These are phyloP conservation scores for Chaetomium globosum DNA, from an alignment of 2,329 filamentous ascomycete species.

Conservation along the genomic window DNA sequence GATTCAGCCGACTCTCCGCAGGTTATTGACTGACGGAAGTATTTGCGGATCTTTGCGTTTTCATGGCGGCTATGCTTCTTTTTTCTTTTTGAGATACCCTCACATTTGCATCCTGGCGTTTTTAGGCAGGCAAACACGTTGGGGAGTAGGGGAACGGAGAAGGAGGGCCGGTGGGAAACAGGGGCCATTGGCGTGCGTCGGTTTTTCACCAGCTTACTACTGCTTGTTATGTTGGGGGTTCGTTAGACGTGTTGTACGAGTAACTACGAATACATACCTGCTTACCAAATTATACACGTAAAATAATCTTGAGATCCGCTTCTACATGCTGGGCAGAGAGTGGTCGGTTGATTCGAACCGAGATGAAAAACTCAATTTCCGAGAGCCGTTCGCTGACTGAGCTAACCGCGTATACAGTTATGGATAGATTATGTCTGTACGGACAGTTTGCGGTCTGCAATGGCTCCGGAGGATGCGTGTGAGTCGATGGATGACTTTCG, in stretches of 20 bases:
- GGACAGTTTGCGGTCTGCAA: background rate
- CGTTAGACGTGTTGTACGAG: background rate
- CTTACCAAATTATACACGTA: no score
- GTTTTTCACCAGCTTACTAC: background rate
- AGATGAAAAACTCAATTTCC: background rate
- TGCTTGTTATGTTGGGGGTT: background rate
- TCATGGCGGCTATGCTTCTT: constrained; percentile 15
- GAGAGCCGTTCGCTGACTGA: background rate
- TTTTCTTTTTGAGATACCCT: constrained; percentile 29
- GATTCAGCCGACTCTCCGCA: constrained; percentile 34
- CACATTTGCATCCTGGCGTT: constrained; percentile 8
- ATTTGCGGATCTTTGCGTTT: constrained; percentile 11
- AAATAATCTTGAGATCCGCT: background rate
- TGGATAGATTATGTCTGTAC: background rate
- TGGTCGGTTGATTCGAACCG: background rate
- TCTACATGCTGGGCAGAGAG: background rate
- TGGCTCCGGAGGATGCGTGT: background rate
- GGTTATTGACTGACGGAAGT: constrained; percentile 30
- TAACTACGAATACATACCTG: background rate
- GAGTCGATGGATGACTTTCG: background rate
- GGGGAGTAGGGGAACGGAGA: background rate
- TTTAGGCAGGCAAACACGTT: background rate
- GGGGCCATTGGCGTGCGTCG: background rate
- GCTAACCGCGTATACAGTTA: background rate
- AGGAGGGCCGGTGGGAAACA: background rate